Evolutionary conservation across 805 yeast species (phyloP).

Genomic region (Zygosaccharomyces rouxii): DNA sequence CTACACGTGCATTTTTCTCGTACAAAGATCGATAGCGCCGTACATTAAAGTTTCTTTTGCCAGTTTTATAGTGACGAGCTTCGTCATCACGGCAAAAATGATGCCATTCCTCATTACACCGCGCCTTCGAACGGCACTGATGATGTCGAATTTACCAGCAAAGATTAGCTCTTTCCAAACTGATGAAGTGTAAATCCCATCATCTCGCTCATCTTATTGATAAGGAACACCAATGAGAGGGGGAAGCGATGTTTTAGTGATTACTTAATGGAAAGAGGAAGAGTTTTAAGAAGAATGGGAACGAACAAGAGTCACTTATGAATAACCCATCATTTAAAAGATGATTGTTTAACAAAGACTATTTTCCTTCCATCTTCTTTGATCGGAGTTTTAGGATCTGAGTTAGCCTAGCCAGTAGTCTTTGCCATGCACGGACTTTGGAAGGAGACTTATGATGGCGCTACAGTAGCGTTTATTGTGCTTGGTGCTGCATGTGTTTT

Average conservation of each 20-base stretch:
- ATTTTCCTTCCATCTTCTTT: neutral
- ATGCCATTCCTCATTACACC: slow-evolving; percentile 1
- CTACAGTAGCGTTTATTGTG: slow-evolving; percentile 49
- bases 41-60: slow-evolving; percentile 1
- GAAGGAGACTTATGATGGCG: slow-evolving; percentile 42
- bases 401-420: neutral
- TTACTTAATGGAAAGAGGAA: neutral
- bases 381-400: neutral
- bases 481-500: slow-evolving; percentile 69
- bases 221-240: slow-evolving; percentile 5
- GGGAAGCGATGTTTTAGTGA: slow-evolving; percentile 1
- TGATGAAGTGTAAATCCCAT: slow-evolving; percentile 1
- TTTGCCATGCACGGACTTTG: slow-evolving; percentile 14
- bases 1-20: neutral
- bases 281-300: neutral
- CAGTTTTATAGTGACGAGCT: neutral
- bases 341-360: neutral
- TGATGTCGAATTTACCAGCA: slow-evolving; percentile 1
- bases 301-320: neutral
- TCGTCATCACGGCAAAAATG: neutral
- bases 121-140: slow-evolving; percentile 5
- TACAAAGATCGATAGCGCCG: neutral
- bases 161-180: neutral
- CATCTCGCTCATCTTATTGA: slow-evolving; percentile 3
- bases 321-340: neutral